Evolutionary conservation across 371 early-diverging fungal species (phyloP).

Genomic region (Chytridium lagenaria): DNA sequence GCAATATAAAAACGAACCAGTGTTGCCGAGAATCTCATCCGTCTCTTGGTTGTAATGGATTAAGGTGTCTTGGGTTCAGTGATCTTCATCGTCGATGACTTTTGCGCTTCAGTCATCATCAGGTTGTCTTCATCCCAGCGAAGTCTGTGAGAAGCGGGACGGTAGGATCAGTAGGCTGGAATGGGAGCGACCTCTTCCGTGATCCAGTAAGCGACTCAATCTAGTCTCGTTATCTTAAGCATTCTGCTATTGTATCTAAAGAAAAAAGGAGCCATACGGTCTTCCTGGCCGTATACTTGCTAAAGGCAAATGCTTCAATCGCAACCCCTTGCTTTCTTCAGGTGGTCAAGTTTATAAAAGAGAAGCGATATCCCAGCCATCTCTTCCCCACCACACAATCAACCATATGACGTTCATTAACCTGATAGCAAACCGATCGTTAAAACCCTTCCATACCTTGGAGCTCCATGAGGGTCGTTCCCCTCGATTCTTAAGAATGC

Average conservation of each 20-base stretch:
- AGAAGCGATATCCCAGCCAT: too few relatives aligned
- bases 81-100: constrained; percentile 93
- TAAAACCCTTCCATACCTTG: constrained; percentile 6
- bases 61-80: constrained; percentile 95
- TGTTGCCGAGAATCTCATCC: constrained; percentile 67
- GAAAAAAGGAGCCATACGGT: too few relatives aligned
- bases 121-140: constrained; percentile 96
- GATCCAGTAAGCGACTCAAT: background rate
- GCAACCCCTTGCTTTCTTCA: too few relatives aligned
- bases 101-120: constrained; percentile 86
- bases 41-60: constrained; percentile 82
- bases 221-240: background rate
- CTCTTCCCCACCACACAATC: too few relatives aligned
- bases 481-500: constrained; percentile 19
- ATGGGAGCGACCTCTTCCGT: background rate
- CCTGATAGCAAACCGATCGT: too few relatives aligned
- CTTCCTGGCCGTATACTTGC: too few relatives aligned
- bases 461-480: constrained; percentile 22
- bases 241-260: too few relatives aligned
- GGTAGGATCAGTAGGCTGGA: background rate
- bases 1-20: constrained; percentile 28
- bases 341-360: too few relatives aligned
- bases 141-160: constrained; percentile 37
- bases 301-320: too few relatives aligned
- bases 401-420: too few relatives aligned